Evolutionary conservation across 2,329 filamentous ascomycete species (phyloP).

Genomic region (Daldinia sp.): DNA sequence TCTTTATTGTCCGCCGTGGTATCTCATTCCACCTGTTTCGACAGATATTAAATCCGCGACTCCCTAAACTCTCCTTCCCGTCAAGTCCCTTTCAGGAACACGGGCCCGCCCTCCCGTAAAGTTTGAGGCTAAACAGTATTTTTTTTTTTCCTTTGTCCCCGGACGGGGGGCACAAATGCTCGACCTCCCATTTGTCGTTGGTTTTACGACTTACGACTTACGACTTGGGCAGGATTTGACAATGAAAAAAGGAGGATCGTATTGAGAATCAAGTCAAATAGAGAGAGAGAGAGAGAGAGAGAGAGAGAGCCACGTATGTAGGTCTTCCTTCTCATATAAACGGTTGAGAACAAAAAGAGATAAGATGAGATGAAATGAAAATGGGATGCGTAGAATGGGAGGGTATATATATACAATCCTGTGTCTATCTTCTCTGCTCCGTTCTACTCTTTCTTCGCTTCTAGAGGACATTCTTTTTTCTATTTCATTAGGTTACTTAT

Average conservation of each 20-base stretch:
- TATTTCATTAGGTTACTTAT: not conserved
- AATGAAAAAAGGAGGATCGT: slow-evolving; percentile 20
- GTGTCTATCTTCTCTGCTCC: not conserved
- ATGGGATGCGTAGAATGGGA: not conserved
- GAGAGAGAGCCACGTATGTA: slow-evolving; percentile 11
- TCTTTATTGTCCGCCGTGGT: slow-evolving; percentile 30
- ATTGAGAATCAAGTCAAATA: not conserved
- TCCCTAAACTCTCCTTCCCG: not conserved
- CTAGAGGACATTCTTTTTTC: not conserved
- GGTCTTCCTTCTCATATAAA: too few species aligned
- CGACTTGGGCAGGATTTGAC: slow-evolving; percentile 19
- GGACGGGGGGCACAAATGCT: slow-evolving; percentile 12
- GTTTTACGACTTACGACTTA: too few species aligned
- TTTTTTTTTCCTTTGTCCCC: slow-evolving; percentile 42
- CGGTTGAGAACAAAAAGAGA: not conserved
- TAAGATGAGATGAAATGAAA: not conserved
- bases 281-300: not conserved
- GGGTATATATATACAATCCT: slow-evolving; percentile 8
- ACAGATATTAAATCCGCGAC: slow-evolving; percentile 25
- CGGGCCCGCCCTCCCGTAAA: slow-evolving; percentile 22
- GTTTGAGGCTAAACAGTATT: slow-evolving; percentile 6
- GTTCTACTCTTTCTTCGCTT: not conserved
- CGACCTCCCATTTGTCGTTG: slow-evolving; percentile 14
- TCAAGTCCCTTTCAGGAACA: slow-evolving; percentile 15
- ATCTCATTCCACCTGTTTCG: slow-evolving; percentile 41